These are phyloP conservation scores for Schizosaccharomyces osmophilus DNA, from an alignment of 805 yeast species.

Conservation along the genomic window DNA sequence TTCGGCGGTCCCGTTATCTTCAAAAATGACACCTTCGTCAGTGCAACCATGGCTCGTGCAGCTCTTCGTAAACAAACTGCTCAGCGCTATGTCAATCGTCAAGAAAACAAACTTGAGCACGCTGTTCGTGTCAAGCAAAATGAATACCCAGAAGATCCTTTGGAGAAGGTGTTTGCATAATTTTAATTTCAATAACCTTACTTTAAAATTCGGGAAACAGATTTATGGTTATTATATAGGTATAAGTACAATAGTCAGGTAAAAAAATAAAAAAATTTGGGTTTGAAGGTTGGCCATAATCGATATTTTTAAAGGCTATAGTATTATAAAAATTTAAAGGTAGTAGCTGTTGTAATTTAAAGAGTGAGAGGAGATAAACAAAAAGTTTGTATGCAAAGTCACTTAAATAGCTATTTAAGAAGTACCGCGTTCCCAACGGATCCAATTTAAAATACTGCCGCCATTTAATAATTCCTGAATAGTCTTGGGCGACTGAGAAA, in stretches of 20 bases:
- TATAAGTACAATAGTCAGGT: not conserved
- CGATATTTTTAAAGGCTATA: too few species aligned
- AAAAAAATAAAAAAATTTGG: too few species aligned
- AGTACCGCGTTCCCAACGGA: not conserved
- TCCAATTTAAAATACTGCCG: not conserved
- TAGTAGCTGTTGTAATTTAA: too few species aligned
- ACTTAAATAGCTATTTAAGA: not conserved
- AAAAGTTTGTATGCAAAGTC: not conserved
- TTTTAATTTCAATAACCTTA: not conserved
- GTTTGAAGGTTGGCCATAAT: too few species aligned
- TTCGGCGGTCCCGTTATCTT: slow-evolving; percentile 94
- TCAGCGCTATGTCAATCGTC: slow-evolving; percentile 47
- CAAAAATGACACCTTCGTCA: slow-evolving; percentile 87
- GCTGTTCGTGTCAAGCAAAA: not conserved
- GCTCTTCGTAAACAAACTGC: slow-evolving; percentile 65
- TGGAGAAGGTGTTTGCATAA: not conserved
- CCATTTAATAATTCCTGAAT: not conserved
- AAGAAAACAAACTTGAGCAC: slow-evolving; percentile 18
- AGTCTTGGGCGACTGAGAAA: not conserved
- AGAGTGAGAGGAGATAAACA: not conserved
- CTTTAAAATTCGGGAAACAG: not conserved
- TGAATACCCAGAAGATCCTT: not conserved
- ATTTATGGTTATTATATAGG: not conserved
- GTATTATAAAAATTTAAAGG: too few species aligned
- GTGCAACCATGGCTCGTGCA: slow-evolving; percentile 86